Conservation (phyloP, 176 grass and related monocot genomes). For the Oryza coarctata region DNA sequence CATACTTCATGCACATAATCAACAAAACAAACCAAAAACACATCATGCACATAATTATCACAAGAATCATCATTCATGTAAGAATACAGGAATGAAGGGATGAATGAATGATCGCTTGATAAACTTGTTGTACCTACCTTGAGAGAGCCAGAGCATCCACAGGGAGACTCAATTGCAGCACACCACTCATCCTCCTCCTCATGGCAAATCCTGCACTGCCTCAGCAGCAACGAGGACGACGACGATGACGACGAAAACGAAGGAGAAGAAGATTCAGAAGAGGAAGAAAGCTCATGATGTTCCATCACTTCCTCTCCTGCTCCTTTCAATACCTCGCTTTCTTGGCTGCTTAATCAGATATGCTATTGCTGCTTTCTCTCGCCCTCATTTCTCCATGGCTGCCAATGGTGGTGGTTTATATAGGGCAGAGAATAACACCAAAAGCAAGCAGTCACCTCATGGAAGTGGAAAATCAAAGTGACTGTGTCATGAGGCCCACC, state of each 20-base stretch:
- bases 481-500: conserved; percentile 15
- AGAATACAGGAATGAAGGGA: neutral
- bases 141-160: conserved; percentile 82
- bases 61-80: neutral
- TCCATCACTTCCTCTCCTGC: conserved; percentile 20
- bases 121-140: conserved; percentile 42
- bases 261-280: conserved; percentile 7
- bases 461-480: conserved; percentile 31
- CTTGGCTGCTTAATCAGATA: neutral
- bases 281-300: conserved; percentile 16
- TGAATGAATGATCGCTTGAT: neutral
- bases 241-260: neutral
- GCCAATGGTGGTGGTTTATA: conserved; percentile 37
- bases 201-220: conserved; percentile 86
- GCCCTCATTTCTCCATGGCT: conserved; percentile 15
- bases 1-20: conserved; percentile 51
- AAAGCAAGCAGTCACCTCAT: neutral
- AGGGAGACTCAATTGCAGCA: conserved; percentile 73
- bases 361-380: neutral
- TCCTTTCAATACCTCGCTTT: neutral
- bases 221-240: neutral
- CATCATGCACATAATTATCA: neutral
- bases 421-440: conserved; percentile 20
- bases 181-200: conserved; percentile 59
- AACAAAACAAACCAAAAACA: neutral